Evolutionary conservation across 768 basidiomycete species (phyloP).

Genomic region (Bullera alba): DNA sequence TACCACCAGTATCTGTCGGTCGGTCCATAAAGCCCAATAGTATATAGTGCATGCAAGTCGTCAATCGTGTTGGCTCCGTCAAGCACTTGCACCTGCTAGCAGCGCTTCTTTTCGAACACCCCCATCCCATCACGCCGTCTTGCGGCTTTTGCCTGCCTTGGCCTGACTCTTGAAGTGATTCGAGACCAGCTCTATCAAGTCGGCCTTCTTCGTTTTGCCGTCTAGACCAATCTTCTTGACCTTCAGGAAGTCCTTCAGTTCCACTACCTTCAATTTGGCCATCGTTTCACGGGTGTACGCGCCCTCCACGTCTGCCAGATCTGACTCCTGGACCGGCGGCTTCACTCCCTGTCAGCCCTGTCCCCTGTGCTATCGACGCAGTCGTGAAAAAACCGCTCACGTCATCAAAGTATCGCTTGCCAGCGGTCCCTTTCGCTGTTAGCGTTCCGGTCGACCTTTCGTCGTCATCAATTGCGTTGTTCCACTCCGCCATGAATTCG

Average conservation of each 20-base stretch:
- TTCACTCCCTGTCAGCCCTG: slow-evolving; percentile 44
- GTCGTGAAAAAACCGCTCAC: too few relatives aligned
- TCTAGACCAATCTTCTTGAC: slow-evolving; percentile 24
- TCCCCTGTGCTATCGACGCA: background rate
- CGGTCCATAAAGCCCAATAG: too few relatives aligned
- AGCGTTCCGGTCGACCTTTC: slow-evolving; percentile 55
- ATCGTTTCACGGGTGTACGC: slow-evolving; percentile 58
- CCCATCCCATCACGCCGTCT: too few relatives aligned
- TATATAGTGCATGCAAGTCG: too few relatives aligned
- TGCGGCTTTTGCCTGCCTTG: slow-evolving; percentile 9
- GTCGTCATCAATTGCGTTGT: slow-evolving; percentile 59
- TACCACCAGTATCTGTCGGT: too few relatives aligned
- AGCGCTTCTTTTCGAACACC: too few relatives aligned
- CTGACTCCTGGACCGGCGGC: slow-evolving; percentile 53
- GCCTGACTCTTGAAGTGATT: slow-evolving; percentile 11
- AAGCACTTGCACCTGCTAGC: too few relatives aligned
- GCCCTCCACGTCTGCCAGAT: slow-evolving; percentile 67
- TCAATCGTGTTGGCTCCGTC: too few relatives aligned
- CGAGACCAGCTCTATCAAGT: slow-evolving; percentile 24
- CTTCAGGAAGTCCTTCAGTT: slow-evolving; percentile 29
- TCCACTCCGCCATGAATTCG: slow-evolving; percentile 64
- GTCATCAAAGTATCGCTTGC: too few relatives aligned
- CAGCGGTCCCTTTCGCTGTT: slow-evolving; percentile 13
- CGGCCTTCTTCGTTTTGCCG: slow-evolving; percentile 31
- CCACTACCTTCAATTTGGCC: slow-evolving; percentile 55